Evolutionary conservation across 495 filamentous ascomycete species (phyloP).

Genomic region (Cryomyces minteri): DNA sequence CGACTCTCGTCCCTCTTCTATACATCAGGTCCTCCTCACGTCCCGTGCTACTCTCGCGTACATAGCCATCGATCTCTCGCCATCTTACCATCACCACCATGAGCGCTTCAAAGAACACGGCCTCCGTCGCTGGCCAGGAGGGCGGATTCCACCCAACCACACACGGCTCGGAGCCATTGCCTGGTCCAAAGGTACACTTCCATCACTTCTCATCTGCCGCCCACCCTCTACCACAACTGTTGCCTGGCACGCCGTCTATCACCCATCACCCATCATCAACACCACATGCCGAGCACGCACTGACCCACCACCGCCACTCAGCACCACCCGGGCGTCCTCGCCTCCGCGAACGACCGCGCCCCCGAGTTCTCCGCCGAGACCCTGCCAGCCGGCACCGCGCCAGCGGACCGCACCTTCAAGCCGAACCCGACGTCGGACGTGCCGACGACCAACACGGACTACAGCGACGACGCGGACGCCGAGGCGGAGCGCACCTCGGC

Average conservation of each 20-base stretch:
- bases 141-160: slow-evolving; percentile 29
- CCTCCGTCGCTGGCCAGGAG: slow-evolving; percentile 33
- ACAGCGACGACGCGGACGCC: slow-evolving; percentile 21
- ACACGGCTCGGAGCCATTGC: too few species aligned
- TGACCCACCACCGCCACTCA: slow-evolving; percentile 9
- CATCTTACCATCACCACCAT: not conserved
- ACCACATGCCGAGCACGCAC: too few species aligned
- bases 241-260: too few species aligned
- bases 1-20: too few species aligned
- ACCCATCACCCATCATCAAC: too few species aligned
- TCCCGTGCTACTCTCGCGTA: too few species aligned
- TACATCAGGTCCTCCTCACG: too few species aligned
- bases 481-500: slow-evolving; percentile 20
- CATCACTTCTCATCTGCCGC: too few species aligned
- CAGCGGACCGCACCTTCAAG: slow-evolving; percentile 36
- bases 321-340: slow-evolving; percentile 47
- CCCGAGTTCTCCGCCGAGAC: slow-evolving; percentile 47
- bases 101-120: slow-evolving; percentile 24
- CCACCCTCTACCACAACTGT: too few species aligned
- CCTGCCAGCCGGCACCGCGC: slow-evolving; percentile 45
- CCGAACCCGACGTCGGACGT: slow-evolving; percentile 31
- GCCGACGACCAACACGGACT: slow-evolving; percentile 25
- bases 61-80: too few species aligned
- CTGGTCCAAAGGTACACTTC: too few species aligned
- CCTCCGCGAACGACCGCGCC: slow-evolving; percentile 35